Evolutionary conservation across 2,329 filamentous ascomycete species (phyloP), one percentile per base, ranked within the genome.

Genomic region (Epichloe scottii): DNA sequence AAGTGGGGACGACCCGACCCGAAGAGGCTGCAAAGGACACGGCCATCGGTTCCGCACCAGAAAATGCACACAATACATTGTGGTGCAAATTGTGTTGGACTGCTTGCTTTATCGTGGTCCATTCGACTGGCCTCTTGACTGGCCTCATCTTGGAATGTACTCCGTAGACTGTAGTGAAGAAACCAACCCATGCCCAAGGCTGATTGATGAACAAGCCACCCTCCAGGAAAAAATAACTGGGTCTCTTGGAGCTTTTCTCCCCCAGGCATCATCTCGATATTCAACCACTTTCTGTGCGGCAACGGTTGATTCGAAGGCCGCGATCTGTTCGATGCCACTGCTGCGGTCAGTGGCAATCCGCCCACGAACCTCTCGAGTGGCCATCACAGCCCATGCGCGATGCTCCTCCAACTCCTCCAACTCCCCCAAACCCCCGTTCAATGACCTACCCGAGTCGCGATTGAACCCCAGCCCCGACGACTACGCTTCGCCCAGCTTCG

Each of bases 391-490:
- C 19, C 52, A 48, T 38, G 12, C 39, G 12, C 35, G 41, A 51
- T 41, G 49, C 35, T 30, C 26, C 41, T 53, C 43, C 43, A 51
- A 48, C 41, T 55, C 58, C 42, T 53, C 59, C 47, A 68, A 48
- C 41, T 55, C 58, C 41, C 53, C 58, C 47, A 68, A 58, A 19
- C 58, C 61, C 11, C 59, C 62, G n/a, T 50, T 63, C 50, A 68
- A 68, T 55, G 59, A 65, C 45, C 63, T 74, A 12, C 68, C 71
- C 30, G 62, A 66, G 41, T 76, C 80, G 5, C 84, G 84, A 56
- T 78, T 96, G 19, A 87, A 95, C 64, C 91, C 91, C 2, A 64
- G 79, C 0, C 89, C 90, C 0, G 84, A 89, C 61, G 89, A 95
- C 66, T 97, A 94, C 68, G 79, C 86, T 15, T 75, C 83, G 34